phyloP scores from a whole-genome alignment of 129 eudicot genomes.

The Flaveria trinervia region DNA sequence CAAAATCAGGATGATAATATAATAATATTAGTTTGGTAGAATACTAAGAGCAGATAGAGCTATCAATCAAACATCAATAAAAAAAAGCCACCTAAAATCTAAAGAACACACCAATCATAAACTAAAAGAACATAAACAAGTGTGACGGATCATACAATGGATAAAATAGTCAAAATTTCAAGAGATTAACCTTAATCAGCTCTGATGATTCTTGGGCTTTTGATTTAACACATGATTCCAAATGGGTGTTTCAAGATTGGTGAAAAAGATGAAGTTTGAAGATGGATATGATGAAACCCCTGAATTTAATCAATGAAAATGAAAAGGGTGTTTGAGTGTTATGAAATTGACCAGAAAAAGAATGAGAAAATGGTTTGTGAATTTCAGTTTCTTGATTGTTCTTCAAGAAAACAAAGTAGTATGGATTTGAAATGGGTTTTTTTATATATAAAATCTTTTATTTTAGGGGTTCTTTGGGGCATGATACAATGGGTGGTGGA shows the following conservation, averaged over 20 bases:
- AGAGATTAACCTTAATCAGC: slow-evolving; percentile 41
- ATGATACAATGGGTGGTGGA: slow-evolving; percentile 47
- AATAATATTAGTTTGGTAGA: slow-evolving; percentile 36
- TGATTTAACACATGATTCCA: slow-evolving; percentile 21
- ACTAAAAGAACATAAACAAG: slow-evolving; percentile 34
- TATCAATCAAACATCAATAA: slow-evolving; percentile 46
- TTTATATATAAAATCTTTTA: background rate
- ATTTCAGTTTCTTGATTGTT: slow-evolving; percentile 29
- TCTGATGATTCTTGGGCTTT: slow-evolving; percentile 8
- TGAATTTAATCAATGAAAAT: slow-evolving; percentile 12
- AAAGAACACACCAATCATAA: slow-evolving; percentile 28
- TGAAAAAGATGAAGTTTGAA: slow-evolving; percentile 34
- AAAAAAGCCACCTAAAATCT: slow-evolving; percentile 40
- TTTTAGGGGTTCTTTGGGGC: slow-evolving; percentile 27
- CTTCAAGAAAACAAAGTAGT: slow-evolving; percentile 24
- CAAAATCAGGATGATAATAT: slow-evolving; percentile 30
- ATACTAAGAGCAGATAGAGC: slow-evolving; percentile 37
- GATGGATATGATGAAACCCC: slow-evolving; percentile 26
- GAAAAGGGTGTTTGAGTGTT: slow-evolving; percentile 27
- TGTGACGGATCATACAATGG: slow-evolving; percentile 8
- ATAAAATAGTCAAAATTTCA: slow-evolving; percentile 16
- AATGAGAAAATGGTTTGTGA: slow-evolving; percentile 23
- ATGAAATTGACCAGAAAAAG: slow-evolving; percentile 20
- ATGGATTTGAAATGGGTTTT: slow-evolving; percentile 10
- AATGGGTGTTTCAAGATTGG: slow-evolving; percentile 50